phyloP scores from a whole-genome alignment of 2,329 filamentous ascomycete species.

The Arthroderma sp. region DNA sequence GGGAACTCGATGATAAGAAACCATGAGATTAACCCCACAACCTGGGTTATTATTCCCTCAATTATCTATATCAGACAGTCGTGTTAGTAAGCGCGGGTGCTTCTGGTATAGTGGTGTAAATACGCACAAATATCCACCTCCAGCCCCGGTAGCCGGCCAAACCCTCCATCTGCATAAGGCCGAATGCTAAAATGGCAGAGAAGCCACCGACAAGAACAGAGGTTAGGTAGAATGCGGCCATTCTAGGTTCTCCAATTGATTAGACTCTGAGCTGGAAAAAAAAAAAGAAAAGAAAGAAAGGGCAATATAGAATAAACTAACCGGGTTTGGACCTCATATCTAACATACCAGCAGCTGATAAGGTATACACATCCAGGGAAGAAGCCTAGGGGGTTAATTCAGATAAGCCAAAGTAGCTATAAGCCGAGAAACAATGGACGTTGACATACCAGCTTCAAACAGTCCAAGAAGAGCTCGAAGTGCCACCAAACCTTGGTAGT shows the following conservation, averaged over 20 bases:
- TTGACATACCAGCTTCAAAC: slow-evolving; percentile 55
- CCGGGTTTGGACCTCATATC: slow-evolving; percentile 24
- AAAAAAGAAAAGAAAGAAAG: slow-evolving; percentile 2
- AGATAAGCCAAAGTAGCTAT: slow-evolving; percentile 34
- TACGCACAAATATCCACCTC: slow-evolving; percentile 39
- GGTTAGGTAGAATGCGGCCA: slow-evolving; percentile 37
- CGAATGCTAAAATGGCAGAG: slow-evolving; percentile 33
- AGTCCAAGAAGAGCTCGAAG: slow-evolving; percentile 43
- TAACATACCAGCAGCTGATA: slow-evolving; percentile 52
- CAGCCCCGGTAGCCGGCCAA: slow-evolving; percentile 33
- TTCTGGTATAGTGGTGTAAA: slow-evolving; percentile 12
- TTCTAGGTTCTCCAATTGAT: slow-evolving; percentile 13
- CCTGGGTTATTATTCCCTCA: slow-evolving; percentile 28
- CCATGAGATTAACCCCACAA: slow-evolving; percentile 15
- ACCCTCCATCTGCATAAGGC: slow-evolving; percentile 30
- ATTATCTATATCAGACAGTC: slow-evolving; percentile 14
- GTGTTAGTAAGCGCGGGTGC: too few species aligned
- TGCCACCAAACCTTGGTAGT: slow-evolving; percentile 8
- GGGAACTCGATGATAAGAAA: slow-evolving; percentile 26
- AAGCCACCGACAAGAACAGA: slow-evolving; percentile 36
- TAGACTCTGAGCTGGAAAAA: not conserved
- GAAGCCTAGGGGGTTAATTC: slow-evolving; percentile 23
- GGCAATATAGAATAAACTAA: slow-evolving; percentile 12
- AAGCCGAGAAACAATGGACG: slow-evolving; percentile 39
- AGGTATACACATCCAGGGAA: slow-evolving; percentile 50